Percentiles rank a stretch among this genome's conserved stretches.
Evolutionary conservation across 331 rosid genomes (phyloP).

Genomic region (Quercus lobata): DNA sequence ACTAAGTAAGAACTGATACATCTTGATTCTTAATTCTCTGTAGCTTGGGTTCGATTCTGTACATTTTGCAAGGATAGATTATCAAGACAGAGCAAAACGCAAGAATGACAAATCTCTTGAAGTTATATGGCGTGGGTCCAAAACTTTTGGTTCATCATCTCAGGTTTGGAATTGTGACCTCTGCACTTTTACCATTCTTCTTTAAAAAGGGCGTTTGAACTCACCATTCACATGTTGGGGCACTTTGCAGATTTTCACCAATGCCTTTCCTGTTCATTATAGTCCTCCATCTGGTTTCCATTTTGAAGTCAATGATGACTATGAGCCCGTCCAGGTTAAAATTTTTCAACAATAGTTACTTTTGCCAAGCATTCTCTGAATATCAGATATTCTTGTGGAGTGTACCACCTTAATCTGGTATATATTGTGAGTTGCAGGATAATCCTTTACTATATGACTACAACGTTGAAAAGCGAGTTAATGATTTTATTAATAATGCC

Average conservation of each 20-base stretch:
- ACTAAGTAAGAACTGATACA: not conserved
- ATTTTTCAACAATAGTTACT: not conserved
- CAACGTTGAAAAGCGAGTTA: constrained; percentile 65
- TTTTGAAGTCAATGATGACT: constrained; percentile 53
- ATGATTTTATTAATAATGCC: constrained; percentile 61
- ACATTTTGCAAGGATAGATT: constrained; percentile 91
- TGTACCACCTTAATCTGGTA: not conserved
- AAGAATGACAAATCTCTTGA: constrained; percentile 72
- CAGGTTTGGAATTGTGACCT: constrained; percentile 46
- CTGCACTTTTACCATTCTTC: not conserved
- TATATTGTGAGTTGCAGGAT: constrained; percentile 50
- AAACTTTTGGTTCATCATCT: constrained; percentile 75
- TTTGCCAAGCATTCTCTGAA: not conserved
- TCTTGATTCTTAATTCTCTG: constrained; percentile 7
- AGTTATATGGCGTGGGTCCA: constrained; percentile 92
- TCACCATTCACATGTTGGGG: not conserved
- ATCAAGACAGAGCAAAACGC: constrained; percentile 73
- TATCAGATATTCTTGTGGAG: not conserved
- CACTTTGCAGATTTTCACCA: constrained; percentile 65
- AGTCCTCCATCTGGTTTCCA: constrained; percentile 68
- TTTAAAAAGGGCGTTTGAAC: not conserved
- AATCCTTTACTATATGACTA: constrained; percentile 58
- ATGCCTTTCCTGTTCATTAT: constrained; percentile 77
- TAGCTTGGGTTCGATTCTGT: constrained; percentile 94
- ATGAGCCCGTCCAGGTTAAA: constrained; percentile 62